These are phyloP conservation scores for Candida maltosa DNA, from an alignment of 805 yeast genomes.

Conservation along the genomic window DNA sequence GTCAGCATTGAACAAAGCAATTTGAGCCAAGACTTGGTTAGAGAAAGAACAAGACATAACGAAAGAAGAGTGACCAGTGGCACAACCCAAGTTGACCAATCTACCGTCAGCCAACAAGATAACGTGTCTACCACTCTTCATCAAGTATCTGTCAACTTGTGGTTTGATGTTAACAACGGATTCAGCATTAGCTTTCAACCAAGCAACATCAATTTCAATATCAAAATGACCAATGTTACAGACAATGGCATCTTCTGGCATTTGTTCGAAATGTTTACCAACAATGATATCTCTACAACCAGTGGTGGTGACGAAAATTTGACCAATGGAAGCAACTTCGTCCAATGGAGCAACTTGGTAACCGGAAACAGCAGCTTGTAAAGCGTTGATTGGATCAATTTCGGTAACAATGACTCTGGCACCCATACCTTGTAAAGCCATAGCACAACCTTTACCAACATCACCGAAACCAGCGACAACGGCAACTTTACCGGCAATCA, in stretches of 20 bases:
- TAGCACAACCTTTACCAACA: constrained; percentile 99
- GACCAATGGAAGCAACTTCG: constrained; percentile 89
- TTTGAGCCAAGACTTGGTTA: constrained; percentile 98
- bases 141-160: constrained; percentile 95
- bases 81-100: constrained; percentile 98
- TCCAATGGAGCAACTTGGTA: constrained; percentile 95
- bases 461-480: constrained; percentile 99
- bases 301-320: constrained; percentile 97
- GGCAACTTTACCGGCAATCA: constrained; percentile 99
- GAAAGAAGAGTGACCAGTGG: constrained; percentile 98
- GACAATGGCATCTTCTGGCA: constrained; percentile 99
- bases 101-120: constrained; percentile 98
- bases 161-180: constrained; percentile 97
- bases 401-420: constrained; percentile 97
- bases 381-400: constrained; percentile 97
- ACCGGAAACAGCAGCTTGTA: constrained; percentile 99
- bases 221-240: constrained; percentile 99
- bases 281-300: constrained; percentile 98
- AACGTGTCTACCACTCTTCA: constrained; percentile 86
- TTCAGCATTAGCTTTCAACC: constrained; percentile 92
- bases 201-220: constrained; percentile 98
- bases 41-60: constrained; percentile 99
- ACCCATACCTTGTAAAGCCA: constrained; percentile 98
- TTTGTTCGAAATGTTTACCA: constrained; percentile 76
- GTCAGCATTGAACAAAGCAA: constrained; percentile 89